phyloP scores from a whole-genome alignment of 2,329 filamentous ascomycete genomes.

The Microcyclosporella mali region DNA sequence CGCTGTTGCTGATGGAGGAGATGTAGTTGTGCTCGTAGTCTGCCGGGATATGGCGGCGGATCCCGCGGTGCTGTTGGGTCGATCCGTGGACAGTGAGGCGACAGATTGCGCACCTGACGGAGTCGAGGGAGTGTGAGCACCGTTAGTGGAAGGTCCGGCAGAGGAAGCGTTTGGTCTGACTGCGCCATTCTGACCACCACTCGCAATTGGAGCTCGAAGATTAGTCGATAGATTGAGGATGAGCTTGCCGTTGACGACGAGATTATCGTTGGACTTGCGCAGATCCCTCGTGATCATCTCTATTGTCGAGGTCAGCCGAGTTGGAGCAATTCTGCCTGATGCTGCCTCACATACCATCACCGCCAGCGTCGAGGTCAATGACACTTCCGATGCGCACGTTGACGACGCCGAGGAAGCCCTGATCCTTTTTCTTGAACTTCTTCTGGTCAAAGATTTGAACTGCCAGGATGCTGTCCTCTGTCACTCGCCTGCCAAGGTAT shows the following conservation, averaged over 20 bases:
- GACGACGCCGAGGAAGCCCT: slow-evolving; percentile 95
- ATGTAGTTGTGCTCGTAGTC: slow-evolving; percentile 22
- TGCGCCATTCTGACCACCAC: slow-evolving; percentile 30
- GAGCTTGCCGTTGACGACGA: slow-evolving; percentile 94
- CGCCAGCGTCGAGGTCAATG: slow-evolving; percentile 80
- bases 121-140: slow-evolving; percentile 33
- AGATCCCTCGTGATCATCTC: slow-evolving; percentile 97
- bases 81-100: slow-evolving; percentile 27
- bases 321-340: too few relatives aligned
- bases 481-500: slow-evolving; percentile 61
- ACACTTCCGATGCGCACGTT: slow-evolving; percentile 94
- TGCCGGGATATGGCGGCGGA: slow-evolving; percentile 21
- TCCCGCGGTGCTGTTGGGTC: slow-evolving; percentile 23
- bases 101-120: slow-evolving; percentile 36
- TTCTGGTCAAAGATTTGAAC: slow-evolving; percentile 99
- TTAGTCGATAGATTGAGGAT: slow-evolving; percentile 96
- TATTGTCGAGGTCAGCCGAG: slow-evolving; percentile 29
- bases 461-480: slow-evolving; percentile 91
- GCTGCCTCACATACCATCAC: slow-evolving; percentile 64
- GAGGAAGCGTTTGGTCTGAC: slow-evolving; percentile 38
- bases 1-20: slow-evolving; percentile 15
- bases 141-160: slow-evolving; percentile 33
- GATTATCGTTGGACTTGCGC: slow-evolving; percentile 96
- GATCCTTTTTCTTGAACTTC: slow-evolving; percentile 99
- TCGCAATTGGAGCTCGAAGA: slow-evolving; percentile 62